Conservation (phyloP, 129 eudicot species). For the Heracleum sosnowskyi region DNA sequence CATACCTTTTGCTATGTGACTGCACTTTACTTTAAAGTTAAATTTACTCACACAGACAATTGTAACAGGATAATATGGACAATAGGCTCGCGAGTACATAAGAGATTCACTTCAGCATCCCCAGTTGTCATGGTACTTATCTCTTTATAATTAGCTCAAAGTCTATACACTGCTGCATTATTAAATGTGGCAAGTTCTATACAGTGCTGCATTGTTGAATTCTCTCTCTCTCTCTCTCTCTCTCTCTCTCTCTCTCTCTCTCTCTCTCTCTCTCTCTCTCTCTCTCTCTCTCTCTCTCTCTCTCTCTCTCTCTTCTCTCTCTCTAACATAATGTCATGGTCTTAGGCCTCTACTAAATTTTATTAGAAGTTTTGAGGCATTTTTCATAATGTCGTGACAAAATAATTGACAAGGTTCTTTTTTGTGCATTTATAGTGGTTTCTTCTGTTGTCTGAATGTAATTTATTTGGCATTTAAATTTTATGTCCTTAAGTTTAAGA, state of each 20-base stretch:
- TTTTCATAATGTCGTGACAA: background rate
- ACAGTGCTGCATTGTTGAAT: background rate
- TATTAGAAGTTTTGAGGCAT: background rate
- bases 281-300: constrained; percentile 11
- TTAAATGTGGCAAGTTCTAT: background rate
- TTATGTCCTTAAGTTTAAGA: background rate
- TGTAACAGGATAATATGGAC: constrained; percentile 87
- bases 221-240: constrained; percentile 16
- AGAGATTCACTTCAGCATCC: constrained; percentile 65
- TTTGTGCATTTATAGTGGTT: background rate
- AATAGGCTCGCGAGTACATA: constrained; percentile 64
- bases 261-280: constrained; percentile 21
- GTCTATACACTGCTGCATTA: background rate
- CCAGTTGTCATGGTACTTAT: constrained; percentile 58
- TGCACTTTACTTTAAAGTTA: background rate
- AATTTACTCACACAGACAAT: constrained; percentile 1
- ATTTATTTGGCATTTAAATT: background rate
- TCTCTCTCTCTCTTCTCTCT: no score
- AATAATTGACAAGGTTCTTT: background rate
- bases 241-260: no score
- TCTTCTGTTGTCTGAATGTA: background rate
- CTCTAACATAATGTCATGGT: background rate
- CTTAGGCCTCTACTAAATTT: background rate
- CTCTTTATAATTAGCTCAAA: background rate
- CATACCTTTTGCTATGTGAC: background rate